Evolutionary conservation across 106 monocot species (phyloP), one percentile per base, ranked within the genome.

Genomic region (Dioscorea zingiberensis): DNA sequence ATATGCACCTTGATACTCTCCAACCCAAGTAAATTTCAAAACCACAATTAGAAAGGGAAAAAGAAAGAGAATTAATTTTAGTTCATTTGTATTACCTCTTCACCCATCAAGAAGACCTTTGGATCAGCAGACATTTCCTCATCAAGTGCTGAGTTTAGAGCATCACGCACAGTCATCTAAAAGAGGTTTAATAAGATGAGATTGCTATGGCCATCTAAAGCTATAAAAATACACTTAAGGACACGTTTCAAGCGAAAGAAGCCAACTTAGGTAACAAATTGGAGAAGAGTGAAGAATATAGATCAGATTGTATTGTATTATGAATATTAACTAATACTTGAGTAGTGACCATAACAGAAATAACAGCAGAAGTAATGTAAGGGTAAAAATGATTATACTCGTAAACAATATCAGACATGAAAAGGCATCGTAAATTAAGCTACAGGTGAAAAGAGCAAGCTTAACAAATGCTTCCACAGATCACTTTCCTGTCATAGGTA

Each of bases 121-220:
- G 89, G 84, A 71, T 99, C 89, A 2, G 98, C 98, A 64, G 98
- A 86, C 98, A 99, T 89, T 65, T 99, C 98, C 71, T 99, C 98
- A 71, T 99, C 98, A 47, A 99, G 68, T 65, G 93, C 93, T 65
- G 93, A 87, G 70, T 99, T 99, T 64, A 99, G 48, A 62, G 98
- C 98, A 19, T 99, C 98, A 69, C 98, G 81, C 27, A 99, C 93
- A 16, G 69, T 89, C 75, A 99, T 93, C 98, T 92, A 44, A 58
- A 58, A 10, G 13, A 51, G 27, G 62, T 47, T 23, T 61, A 5
- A 58, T 47, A 58, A 62, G 9, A 59, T 21, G 7, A 13, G 28
- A 38, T 15, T 24, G 14, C 12, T 49, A 21, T 17, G 6, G 13
- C 10, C 15, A 44, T 11, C 16, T 38, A 51, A 21, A 54, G 3